Conservation (phyloP, 352 stramenopile genomes). For the Phytophthora cactorum region DNA sequence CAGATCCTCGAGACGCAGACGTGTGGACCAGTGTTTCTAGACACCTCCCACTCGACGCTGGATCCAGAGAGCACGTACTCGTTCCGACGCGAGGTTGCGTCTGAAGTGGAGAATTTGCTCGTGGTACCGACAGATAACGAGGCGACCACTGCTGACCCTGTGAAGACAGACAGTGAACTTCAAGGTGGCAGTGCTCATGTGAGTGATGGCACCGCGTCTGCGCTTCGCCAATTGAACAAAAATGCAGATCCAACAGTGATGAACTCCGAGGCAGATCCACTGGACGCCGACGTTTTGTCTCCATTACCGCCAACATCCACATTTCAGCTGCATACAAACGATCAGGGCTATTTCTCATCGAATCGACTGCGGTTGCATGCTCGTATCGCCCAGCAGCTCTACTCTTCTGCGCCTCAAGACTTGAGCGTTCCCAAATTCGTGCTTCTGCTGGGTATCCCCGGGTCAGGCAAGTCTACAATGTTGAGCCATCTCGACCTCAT, state of each 20-base stretch:
- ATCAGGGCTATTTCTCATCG: constrained; percentile 63
- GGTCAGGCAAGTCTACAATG: constrained; percentile 78
- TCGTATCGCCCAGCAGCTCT: constrained; percentile 78
- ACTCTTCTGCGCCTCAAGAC: constrained; percentile 60
- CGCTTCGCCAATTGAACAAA: constrained; percentile 50
- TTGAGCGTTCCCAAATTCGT: constrained; percentile 68
- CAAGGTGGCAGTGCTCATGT: constrained; percentile 12
- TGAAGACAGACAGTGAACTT: constrained; percentile 13
- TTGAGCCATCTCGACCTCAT: constrained; percentile 77
- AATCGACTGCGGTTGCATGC: constrained; percentile 70
- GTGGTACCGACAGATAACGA: constrained; percentile 41
- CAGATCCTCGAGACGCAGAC: constrained; percentile 60
- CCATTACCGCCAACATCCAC: constrained; percentile 51
- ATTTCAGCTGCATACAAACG: constrained; percentile 67
- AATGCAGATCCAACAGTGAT: constrained; percentile 26
- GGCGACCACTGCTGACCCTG: constrained; percentile 16
- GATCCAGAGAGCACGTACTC: constrained; percentile 56
- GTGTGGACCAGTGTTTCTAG: constrained; percentile 66
- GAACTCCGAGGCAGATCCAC: constrained; percentile 45
- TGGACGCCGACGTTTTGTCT: constrained; percentile 48
- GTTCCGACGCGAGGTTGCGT: constrained; percentile 58
- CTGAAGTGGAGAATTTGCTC: constrained; percentile 58
- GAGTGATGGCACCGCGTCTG: constrained; percentile 34
- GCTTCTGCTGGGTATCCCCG: constrained; percentile 71
- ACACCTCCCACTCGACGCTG: constrained; percentile 72